Base-by-base conservation (phyloP, 2,329 filamentous ascomycete species). In the Verticillium tricorpus region DNA sequence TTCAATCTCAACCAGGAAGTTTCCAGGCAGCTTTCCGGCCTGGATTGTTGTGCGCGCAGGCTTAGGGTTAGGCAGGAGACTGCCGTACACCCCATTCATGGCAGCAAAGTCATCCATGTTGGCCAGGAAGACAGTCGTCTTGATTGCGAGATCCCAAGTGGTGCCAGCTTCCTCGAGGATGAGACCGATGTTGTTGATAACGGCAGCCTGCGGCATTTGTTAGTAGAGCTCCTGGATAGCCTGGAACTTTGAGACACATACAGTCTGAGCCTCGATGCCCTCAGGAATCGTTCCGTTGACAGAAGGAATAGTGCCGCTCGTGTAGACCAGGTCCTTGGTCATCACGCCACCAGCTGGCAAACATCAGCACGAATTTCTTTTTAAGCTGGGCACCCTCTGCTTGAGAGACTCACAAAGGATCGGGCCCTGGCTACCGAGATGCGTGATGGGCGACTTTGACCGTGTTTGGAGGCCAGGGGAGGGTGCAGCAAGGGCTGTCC, bases 71-170 rank as follows among this genome's bases (percentile, higher is more conserved):
- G 61, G 67, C 8, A 69, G 45, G 22, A 67, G 28, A 17, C 59
- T 52, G 28, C 66, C 57, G 25, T 67, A 66, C 9, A 68, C 67
- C 0, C 57, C 62, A 55, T 69, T 68, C 60, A 69, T 63, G 9
- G 63, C 62, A 22, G 67, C 63, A 37, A 64, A 67, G 60, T 69
- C 65, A 25, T 65, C 61, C 65, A 67, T 67, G 61, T 64, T 56
- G 40, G 65, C 65, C 25, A 67, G 61, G 60, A 52, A 67, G 14
- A 67, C 65, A 2, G 62, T 66, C 7, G 65, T 67, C 61, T 67
- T 67, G 56, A 66, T 58, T 3, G 62, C 65, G 39, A 64, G 31
- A 35, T 66, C 64, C 65, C 65, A 67, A 17, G 65, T 64, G 17
- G 65, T 67, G 32, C 65, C 65, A 4, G 65, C 65, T 45, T 67